These are phyloP conservation scores for Mycena rebaudengoi DNA, from an alignment of 768 basidiomycete species.

Conservation along the genomic window DNA sequence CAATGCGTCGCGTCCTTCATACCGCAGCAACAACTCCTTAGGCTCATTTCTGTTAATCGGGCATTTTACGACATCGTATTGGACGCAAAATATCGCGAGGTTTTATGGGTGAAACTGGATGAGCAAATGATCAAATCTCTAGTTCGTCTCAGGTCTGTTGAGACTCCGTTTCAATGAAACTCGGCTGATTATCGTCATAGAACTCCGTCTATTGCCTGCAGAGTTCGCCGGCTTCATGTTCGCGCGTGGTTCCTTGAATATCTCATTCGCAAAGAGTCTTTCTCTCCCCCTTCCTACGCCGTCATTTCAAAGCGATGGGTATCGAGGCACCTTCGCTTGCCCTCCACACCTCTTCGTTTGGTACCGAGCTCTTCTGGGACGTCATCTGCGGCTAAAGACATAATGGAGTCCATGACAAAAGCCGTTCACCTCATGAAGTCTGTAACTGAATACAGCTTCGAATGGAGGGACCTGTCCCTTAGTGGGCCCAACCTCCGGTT, in stretches of 20 bases:
- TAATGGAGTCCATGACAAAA: conserved; percentile 40
- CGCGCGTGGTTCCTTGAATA: conserved; percentile 52
- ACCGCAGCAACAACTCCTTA: conserved; percentile 9
- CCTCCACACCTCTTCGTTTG: not conserved
- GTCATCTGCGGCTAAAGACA: conserved; percentile 22
- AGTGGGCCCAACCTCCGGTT: conserved; percentile 39
- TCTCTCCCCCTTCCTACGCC: not conserved
- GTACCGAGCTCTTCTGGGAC: conserved; percentile 6
- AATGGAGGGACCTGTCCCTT: conserved; percentile 48
- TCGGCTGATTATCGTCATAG: conserved; percentile 23
- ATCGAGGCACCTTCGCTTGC: not conserved
- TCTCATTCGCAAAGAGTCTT: conserved; percentile 25
- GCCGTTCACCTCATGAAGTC: conserved; percentile 45
- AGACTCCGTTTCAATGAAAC: not conserved
- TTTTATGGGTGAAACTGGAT: conserved; percentile 44
- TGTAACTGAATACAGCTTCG: conserved; percentile 43
- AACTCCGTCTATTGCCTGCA: conserved; percentile 39
- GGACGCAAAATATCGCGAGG: conserved; percentile 38
- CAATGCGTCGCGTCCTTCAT: conserved; percentile 35
- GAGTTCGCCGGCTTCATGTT: conserved; percentile 45
- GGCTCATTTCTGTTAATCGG: conserved; percentile 43
- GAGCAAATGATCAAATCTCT: conserved; percentile 34
- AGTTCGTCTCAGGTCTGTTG: conserved; percentile 40
- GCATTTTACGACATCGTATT: conserved; percentile 42
- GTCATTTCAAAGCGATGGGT: conserved; percentile 12